Conservation (phyloP, 2,329 filamentous ascomycete genomes). For the Aaosphaeria arxii region DNA sequence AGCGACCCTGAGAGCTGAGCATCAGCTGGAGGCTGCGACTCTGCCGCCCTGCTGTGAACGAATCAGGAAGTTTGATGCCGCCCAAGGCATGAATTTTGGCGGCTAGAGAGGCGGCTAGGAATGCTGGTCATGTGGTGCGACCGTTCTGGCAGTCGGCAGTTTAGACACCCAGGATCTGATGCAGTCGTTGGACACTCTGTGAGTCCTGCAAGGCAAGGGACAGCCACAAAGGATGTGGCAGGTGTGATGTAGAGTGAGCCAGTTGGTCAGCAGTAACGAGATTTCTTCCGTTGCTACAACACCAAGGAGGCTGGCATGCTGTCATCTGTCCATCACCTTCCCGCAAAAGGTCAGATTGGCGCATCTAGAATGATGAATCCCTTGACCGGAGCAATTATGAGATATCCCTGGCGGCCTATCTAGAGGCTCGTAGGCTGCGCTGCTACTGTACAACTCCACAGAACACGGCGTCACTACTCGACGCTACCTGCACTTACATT, state of each 20-base stretch:
- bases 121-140: background rate
- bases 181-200: conserved; percentile 2
- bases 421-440: conserved; percentile 5
- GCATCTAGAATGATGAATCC: conserved; percentile 16
- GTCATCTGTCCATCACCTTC: conserved; percentile 13
- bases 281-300: conserved; percentile 12
- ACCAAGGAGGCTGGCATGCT: conserved; percentile 18
- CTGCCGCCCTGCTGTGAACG: background rate
- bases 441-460: conserved; percentile 5
- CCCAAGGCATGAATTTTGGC: conserved; percentile 10
- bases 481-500: background rate
- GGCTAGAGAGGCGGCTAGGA: conserved; percentile 4
- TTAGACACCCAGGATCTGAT: conserved; percentile 4
- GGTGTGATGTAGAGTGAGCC: background rate
- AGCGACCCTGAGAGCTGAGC: too few species aligned
- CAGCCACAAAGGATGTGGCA: conserved; percentile 3
- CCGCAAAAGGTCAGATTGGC: conserved; percentile 4
- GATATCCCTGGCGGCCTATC: conserved; percentile 4
- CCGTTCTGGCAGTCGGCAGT: conserved; percentile 6
- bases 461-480: conserved; percentile 5
- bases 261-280: conserved; percentile 2
- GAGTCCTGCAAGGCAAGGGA: conserved; percentile 5
- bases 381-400: conserved; percentile 6
- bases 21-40: conserved; percentile 4
- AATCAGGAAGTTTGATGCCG: conserved; percentile 7